Evolutionary conservation across 768 basidiomycete genomes (phyloP).

Genomic region (Kwoniella sp.): DNA sequence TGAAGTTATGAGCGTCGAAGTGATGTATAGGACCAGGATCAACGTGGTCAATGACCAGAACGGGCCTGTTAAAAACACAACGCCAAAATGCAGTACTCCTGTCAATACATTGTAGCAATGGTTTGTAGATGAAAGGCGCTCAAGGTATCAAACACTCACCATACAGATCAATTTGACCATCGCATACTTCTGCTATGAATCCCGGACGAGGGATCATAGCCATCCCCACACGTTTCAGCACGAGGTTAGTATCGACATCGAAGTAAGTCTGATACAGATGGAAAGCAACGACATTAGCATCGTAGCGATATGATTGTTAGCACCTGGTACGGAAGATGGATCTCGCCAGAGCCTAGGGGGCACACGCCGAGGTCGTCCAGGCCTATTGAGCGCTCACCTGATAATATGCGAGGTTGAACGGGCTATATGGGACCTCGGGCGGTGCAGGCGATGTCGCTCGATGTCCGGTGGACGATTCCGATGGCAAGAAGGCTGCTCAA

Average conservation of each 20-base stretch:
- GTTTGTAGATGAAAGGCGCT: too few species aligned
- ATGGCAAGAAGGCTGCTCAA: constrained; percentile 18
- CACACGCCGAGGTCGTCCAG: too few species aligned
- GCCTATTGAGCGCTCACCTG: constrained; percentile 34
- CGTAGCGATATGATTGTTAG: too few species aligned
- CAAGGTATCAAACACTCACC: too few species aligned
- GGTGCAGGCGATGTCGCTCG: constrained; percentile 26
- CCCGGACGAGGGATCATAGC: constrained; percentile 49
- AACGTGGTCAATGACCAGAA: constrained; percentile 98
- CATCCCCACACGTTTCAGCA: constrained; percentile 43
- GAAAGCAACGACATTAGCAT: too few species aligned
- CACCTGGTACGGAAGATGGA: too few species aligned
- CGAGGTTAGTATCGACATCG: constrained; percentile 48
- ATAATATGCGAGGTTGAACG: constrained; percentile 54
- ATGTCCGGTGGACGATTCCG: constrained; percentile 24
- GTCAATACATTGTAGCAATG: too few species aligned
- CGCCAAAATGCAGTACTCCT: too few species aligned
- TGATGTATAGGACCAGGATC: constrained; percentile 88
- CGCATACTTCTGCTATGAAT: constrained; percentile 53
- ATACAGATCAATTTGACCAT: constrained; percentile 54
- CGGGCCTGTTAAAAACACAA: constrained; percentile 73
- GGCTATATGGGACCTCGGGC: constrained; percentile 44
- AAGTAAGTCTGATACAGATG: constrained; percentile 40
- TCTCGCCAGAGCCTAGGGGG: too few species aligned
- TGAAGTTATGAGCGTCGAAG: constrained; percentile 85